phyloP scores from a whole-genome alignment of 139 green algal species.

The Picochlorum sp. region DNA sequence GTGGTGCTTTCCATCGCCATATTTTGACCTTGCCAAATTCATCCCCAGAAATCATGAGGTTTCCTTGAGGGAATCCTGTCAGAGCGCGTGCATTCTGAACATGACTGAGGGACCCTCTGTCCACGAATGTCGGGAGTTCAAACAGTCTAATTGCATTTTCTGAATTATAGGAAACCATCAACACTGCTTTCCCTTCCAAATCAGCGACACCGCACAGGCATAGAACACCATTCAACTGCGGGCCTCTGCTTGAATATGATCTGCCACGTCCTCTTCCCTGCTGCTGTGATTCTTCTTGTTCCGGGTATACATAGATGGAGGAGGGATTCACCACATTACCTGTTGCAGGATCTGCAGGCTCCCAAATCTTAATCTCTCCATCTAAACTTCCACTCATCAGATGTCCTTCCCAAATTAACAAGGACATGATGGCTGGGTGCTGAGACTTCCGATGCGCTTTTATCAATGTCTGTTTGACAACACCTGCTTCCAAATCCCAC shows the following conservation, averaged over 20 bases:
- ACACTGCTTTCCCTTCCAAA: slow-evolving; percentile 25
- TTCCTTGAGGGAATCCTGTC: slow-evolving; percentile 17
- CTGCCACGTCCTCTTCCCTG: neutral
- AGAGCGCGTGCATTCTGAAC: slow-evolving; percentile 44
- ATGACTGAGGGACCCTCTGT: slow-evolving; percentile 37
- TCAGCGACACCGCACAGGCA: slow-evolving; percentile 38
- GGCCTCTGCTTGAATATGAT: neutral
- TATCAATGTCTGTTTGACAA: slow-evolving; percentile 42
- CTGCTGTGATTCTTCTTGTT: slow-evolving; percentile 9
- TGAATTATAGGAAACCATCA: slow-evolving; percentile 46
- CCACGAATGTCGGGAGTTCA: slow-evolving; percentile 52
- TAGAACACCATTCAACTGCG: slow-evolving; percentile 30
- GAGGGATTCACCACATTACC: slow-evolving; percentile 27
- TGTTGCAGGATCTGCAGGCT: slow-evolving; percentile 17
- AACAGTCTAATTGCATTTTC: slow-evolving; percentile 47
- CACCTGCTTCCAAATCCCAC: slow-evolving; percentile 53
- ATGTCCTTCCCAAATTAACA: slow-evolving; percentile 58
- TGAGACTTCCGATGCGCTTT: slow-evolving; percentile 29
- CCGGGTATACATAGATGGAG: slow-evolving; percentile 29
- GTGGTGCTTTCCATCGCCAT: slow-evolving; percentile 47
- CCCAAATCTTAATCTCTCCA: slow-evolving; percentile 45
- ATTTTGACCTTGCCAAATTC: slow-evolving; percentile 49
- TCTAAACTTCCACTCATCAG: slow-evolving; percentile 58
- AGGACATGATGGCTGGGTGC: slow-evolving; percentile 39
- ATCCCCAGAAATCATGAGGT: slow-evolving; percentile 47